These are phyloP conservation scores for Tricholoma sp. DNA, from an alignment of 768 basidiomycete genomes.

Conservation along the genomic window DNA sequence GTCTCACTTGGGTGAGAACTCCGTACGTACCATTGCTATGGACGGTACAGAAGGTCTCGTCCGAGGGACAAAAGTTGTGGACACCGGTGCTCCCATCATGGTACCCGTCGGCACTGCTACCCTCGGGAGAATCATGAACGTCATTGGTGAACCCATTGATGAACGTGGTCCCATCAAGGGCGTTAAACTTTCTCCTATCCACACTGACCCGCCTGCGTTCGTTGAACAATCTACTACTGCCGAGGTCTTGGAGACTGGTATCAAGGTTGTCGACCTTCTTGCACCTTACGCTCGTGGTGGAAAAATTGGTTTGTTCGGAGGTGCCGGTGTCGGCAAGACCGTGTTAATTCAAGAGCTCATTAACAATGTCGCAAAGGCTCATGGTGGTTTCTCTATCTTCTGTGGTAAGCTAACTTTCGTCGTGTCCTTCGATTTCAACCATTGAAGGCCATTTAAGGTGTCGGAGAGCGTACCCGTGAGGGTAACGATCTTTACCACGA, in stretches of 20 bases:
- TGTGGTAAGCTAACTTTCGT: constrained; percentile 54
- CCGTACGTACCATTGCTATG: constrained; percentile 99
- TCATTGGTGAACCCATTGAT: constrained; percentile 99
- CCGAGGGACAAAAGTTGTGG: constrained; percentile 94
- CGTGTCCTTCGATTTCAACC: background rate
- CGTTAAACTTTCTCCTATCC: constrained; percentile 87
- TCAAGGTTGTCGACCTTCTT: constrained; percentile 99
- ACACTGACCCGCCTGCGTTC: constrained; percentile 95
- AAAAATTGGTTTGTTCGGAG: constrained; percentile 99
- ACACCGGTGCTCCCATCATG: constrained; percentile 94
- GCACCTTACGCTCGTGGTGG: constrained; percentile 99
- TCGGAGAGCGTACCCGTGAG: constrained; percentile 99
- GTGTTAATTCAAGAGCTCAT: constrained; percentile 99
- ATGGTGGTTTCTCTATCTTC: constrained; percentile 99
- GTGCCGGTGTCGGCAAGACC: constrained; percentile 99
- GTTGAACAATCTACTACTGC: constrained; percentile 99
- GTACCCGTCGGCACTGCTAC: constrained; percentile 94
- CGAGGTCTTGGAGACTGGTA: constrained; percentile 98
- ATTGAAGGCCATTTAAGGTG: constrained; percentile 50
- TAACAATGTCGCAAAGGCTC: constrained; percentile 99
- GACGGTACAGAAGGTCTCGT: constrained; percentile 99
- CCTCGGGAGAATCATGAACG: constrained; percentile 99
- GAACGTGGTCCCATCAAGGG: constrained; percentile 99
- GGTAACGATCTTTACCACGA: constrained; percentile 99
- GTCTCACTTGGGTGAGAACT: constrained; percentile 98